A percentile compares a stretch with the other conserved stretches of the same genome.
These are phyloP conservation scores for Styphnolobium japonicum DNA, from an alignment of 306 rosid species.

Conservation along the genomic window DNA sequence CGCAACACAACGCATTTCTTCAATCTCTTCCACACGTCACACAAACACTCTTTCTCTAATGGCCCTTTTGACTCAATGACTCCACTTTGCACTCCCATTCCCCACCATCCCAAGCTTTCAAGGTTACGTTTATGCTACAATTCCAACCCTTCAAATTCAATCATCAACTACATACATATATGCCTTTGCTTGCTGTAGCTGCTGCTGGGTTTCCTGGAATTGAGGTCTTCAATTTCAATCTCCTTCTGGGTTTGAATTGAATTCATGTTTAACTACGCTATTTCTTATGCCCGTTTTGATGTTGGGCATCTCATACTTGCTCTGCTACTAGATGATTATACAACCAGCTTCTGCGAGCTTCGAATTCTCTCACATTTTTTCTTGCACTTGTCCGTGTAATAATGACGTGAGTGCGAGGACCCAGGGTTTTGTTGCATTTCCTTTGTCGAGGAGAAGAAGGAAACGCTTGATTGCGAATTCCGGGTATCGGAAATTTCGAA, in stretches of 20 bases:
- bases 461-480: conserved; percentile 31
- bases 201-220: neutral
- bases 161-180: neutral
- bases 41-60: too few relatives aligned
- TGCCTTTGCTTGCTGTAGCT: neutral
- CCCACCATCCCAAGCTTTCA: conserved; percentile 27
- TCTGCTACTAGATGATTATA: conserved; percentile 52
- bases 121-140: conserved; percentile 10
- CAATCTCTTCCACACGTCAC: too few relatives aligned
- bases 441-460: conserved; percentile 40
- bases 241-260: neutral
- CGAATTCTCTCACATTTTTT: conserved; percentile 38
- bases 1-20: too few relatives aligned
- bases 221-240: conserved; percentile 5
- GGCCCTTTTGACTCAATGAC: too few relatives aligned
- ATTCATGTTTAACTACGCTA: conserved; percentile 37
- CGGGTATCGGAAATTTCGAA: conserved; percentile 32
- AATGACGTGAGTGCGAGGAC: conserved; percentile 2
- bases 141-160: neutral
- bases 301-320: conserved; percentile 18
- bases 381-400: conserved; percentile 54
- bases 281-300: conserved; percentile 4
- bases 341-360: conserved; percentile 47
- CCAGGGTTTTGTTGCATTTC: neutral
- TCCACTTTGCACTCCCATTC: neutral